Percentiles rank a stretch among this genome's conserved stretches.
These are phyloP conservation scores for Yamadazyma dendronema DNA, from an alignment of 1,139 yeast species.

Conservation along the genomic window DNA sequence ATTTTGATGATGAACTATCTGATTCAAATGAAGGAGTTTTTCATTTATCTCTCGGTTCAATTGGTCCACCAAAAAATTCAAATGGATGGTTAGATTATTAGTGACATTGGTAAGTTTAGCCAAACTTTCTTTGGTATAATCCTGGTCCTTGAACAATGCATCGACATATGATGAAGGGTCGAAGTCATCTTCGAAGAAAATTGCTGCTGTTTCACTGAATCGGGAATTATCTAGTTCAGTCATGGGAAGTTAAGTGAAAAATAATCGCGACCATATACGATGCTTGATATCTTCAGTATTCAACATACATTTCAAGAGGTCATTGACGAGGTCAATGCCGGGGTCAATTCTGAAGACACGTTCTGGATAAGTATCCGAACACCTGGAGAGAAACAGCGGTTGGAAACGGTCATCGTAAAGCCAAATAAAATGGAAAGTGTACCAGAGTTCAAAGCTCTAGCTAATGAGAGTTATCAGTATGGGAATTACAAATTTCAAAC, in stretches of 20 bases:
- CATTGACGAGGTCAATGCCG: conserved; percentile 30
- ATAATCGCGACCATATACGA: too few relatives aligned
- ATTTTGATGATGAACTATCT: conserved; percentile 8
- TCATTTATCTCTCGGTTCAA: conserved; percentile 36
- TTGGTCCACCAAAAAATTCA: conserved; percentile 62
- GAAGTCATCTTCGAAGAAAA: conserved; percentile 45
- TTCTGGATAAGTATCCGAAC: conserved; percentile 43
- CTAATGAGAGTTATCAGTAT: conserved; percentile 3
- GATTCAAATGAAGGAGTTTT: conserved; percentile 16
- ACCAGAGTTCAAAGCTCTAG: conserved; percentile 6
- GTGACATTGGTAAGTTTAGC: conserved; percentile 29
- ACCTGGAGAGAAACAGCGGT: conserved; percentile 23
- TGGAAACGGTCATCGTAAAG: conserved; percentile 16
- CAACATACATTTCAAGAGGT: conserved; percentile 45
- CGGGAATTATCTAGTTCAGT: neutral
- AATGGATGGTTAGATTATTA: conserved; percentile 48
- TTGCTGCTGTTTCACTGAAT: conserved; percentile 20
- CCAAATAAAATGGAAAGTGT: conserved; percentile 4
- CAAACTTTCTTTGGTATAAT: conserved; percentile 24
- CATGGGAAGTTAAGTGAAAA: too few relatives aligned
- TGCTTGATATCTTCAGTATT: conserved; percentile 27
- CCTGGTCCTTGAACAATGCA: conserved; percentile 30
- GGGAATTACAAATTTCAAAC: conserved; percentile 7
- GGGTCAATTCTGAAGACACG: conserved; percentile 19
- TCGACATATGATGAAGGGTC: conserved; percentile 37